Evolutionary conservation across 768 basidiomycete genomes (phyloP).

Genomic region (Boletus reticuloceps): DNA sequence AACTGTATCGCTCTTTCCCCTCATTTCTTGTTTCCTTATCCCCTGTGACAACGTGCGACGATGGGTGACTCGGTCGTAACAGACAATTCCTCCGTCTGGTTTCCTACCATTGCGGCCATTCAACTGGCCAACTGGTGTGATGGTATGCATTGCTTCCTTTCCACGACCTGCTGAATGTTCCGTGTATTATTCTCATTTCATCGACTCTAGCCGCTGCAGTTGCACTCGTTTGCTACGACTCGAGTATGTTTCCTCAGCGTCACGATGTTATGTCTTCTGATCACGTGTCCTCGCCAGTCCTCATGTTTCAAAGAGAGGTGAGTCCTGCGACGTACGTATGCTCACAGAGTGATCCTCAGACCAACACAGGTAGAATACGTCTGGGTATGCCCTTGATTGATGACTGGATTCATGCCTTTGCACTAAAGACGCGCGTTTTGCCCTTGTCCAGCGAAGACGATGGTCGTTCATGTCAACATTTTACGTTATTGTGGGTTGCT

Average conservation of each 20-base stretch:
- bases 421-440: background rate
- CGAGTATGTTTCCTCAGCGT: background rate
- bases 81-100: conserved; percentile 10
- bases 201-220: conserved; percentile 10
- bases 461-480: conserved; percentile 14
- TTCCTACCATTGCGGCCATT: conserved; percentile 5
- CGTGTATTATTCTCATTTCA: background rate
- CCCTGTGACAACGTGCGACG: background rate
- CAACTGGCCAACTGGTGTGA: conserved; percentile 18
- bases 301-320: conserved; percentile 23
- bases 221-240: conserved; percentile 17
- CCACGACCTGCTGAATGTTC: background rate
- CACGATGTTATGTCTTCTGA: background rate
- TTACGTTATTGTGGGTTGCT: conserved; percentile 14
- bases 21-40: background rate
- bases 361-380: conserved; percentile 14
- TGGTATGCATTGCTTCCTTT: conserved; percentile 1
- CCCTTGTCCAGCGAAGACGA: conserved; percentile 1
- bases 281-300: conserved; percentile 1
- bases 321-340: background rate
- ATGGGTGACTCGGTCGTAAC: conserved; percentile 10
- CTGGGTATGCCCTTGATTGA: conserved; percentile 14
- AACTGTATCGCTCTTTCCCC: no score
- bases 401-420: background rate
- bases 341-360: background rate